Evolutionary conservation across 225 moss, liverwort and hornwort genomes (phyloP).

Genomic region (Takakia lepidozioides): DNA sequence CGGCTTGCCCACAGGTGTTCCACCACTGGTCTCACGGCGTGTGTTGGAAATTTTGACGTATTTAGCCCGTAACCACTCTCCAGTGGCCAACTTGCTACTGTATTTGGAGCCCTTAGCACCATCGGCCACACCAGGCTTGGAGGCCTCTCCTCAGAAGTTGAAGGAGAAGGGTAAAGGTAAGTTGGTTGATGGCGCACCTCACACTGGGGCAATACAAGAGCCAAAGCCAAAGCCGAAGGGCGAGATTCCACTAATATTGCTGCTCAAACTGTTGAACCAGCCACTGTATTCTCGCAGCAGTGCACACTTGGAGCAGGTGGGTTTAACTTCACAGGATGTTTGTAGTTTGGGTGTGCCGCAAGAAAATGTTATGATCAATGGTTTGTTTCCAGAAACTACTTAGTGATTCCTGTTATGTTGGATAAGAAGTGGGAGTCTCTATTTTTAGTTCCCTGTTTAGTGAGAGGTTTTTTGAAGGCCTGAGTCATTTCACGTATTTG

Average conservation of each 20-base stretch:
- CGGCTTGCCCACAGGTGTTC: conserved; percentile 80
- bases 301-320: conserved; percentile 96
- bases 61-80: conserved; percentile 76
- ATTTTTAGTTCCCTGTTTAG: too few relatives aligned
- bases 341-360: neutral
- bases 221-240: conserved; percentile 43
- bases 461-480: too few relatives aligned
- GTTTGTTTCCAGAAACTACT: too few relatives aligned
- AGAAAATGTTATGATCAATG: too few relatives aligned
- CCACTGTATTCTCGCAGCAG: conserved; percentile 98
- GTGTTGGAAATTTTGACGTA: conserved; percentile 94
- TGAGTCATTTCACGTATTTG: too few relatives aligned
- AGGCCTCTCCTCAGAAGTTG: conserved; percentile 51
- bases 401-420: too few relatives aligned
- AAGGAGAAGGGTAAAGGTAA: conserved; percentile 95
- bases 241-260: conserved; percentile 81
- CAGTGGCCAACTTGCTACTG: conserved; percentile 70
- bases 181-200: conserved; percentile 40
- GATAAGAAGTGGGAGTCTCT: too few relatives aligned
- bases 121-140: conserved; percentile 17
- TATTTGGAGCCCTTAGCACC: conserved; percentile 60
- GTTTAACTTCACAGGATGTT: neutral
- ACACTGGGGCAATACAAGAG: conserved; percentile 23
- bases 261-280: conserved; percentile 85
- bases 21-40: conserved; percentile 89